Conservation (phyloP, 2,329 filamentous ascomycete species). For the Pseudogymnoascus sp. region DNA sequence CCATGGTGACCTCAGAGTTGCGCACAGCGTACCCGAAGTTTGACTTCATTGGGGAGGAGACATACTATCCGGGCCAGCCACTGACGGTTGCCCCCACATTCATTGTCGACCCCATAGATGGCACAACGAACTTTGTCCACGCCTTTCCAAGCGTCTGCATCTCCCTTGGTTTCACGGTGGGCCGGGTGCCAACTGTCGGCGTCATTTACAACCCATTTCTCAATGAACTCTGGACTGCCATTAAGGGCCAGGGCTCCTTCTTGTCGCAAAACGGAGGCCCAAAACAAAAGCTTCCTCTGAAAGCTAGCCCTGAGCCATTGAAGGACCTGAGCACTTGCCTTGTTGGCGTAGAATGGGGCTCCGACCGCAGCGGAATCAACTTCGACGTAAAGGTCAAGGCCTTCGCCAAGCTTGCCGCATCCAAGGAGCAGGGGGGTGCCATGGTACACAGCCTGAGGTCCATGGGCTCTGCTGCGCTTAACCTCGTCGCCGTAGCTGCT, state of each 20-base stretch:
- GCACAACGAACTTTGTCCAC: slow-evolving; percentile 75
- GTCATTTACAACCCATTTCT: slow-evolving; percentile 76
- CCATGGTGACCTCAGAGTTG: slow-evolving; percentile 48
- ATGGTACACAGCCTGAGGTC: slow-evolving; percentile 72
- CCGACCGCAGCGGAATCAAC: slow-evolving; percentile 57
- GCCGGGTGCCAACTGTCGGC: slow-evolving; percentile 54
- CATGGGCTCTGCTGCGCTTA: slow-evolving; percentile 65
- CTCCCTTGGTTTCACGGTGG: slow-evolving; percentile 62
- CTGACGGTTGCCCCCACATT: slow-evolving; percentile 64
- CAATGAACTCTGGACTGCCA: slow-evolving; percentile 58
- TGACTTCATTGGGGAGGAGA: slow-evolving; percentile 68
- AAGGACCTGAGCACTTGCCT: slow-evolving; percentile 52
- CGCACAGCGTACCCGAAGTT: slow-evolving; percentile 44
- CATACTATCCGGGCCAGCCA: slow-evolving; percentile 56
- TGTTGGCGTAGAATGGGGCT: slow-evolving; percentile 67
- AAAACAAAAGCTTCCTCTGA: slow-evolving; percentile 37
- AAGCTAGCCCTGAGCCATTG: slow-evolving; percentile 45
- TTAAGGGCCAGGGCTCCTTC: slow-evolving; percentile 59
- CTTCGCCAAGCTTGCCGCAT: slow-evolving; percentile 50
- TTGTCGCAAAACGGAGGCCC: slow-evolving; percentile 32
- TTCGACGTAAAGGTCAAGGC: slow-evolving; percentile 60
- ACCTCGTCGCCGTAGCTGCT: slow-evolving; percentile 62
- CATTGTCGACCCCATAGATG: slow-evolving; percentile 75
- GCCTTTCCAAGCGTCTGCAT: slow-evolving; percentile 66
- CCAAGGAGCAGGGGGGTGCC: slow-evolving; percentile 52